Conservation (phyloP, 2,329 filamentous ascomycete species). For the Pseudogymnoascus sp. region DNA sequence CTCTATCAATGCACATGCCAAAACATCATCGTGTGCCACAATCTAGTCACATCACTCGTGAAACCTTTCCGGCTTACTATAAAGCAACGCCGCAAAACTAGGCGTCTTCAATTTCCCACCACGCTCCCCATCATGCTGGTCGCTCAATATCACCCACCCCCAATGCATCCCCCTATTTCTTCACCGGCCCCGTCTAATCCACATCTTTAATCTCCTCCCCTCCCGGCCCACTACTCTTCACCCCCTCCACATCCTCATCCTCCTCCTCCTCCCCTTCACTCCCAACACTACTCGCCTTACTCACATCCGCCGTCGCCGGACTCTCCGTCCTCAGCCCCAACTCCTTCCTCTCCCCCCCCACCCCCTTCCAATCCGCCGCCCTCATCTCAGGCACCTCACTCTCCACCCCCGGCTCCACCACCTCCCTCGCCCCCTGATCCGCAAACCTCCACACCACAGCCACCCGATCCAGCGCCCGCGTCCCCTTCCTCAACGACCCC, state of each 20-base stretch:
- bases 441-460: slow-evolving; percentile 72
- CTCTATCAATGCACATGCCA: not conserved
- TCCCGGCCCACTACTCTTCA: slow-evolving; percentile 17
- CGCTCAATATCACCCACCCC: not conserved
- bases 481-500: slow-evolving; percentile 75
- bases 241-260: slow-evolving; percentile 7
- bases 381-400: slow-evolving; percentile 63
- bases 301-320: slow-evolving; percentile 59
- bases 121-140: not conserved
- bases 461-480: slow-evolving; percentile 71
- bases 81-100: not conserved
- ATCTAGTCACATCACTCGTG: not conserved
- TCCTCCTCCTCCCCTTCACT: slow-evolving; percentile 25
- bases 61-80: too few species aligned
- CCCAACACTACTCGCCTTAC: slow-evolving; percentile 63
- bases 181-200: slow-evolving; percentile 5
- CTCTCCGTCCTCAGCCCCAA: slow-evolving; percentile 62
- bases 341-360: slow-evolving; percentile 47
- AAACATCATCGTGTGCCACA: not conserved
- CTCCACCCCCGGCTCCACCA: slow-evolving; percentile 57
- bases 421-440: slow-evolving; percentile 18
- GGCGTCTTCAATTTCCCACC: not conserved
- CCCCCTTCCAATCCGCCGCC: slow-evolving; percentile 69
- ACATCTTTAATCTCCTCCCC: slow-evolving; percentile 24
- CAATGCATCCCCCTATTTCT: not conserved